Evolutionary conservation across 2,329 filamentous ascomycete species (phyloP).

Genomic region (Fusarium bactridioides): DNA sequence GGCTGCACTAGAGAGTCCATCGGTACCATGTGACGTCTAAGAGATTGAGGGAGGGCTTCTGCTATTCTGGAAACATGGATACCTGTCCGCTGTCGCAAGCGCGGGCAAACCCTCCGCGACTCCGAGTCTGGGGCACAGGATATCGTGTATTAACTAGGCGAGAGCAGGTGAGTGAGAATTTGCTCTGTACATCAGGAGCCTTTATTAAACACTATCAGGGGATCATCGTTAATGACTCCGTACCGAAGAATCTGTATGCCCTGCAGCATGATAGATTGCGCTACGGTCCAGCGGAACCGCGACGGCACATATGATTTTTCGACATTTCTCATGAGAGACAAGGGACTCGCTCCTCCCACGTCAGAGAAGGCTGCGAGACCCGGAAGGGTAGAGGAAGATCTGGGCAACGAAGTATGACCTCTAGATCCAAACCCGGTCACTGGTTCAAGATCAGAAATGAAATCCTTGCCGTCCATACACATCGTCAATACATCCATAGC

Average conservation of each 20-base stretch:
- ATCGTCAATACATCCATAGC: not conserved
- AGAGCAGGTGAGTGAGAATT: slow-evolving; percentile 10
- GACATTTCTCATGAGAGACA: slow-evolving; percentile 4
- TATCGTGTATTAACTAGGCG: slow-evolving; percentile 1
- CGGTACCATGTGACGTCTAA: slow-evolving; percentile 26
- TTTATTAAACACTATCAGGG: not conserved
- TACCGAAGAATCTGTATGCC: not conserved
- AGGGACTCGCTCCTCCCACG: slow-evolving; percentile 7
- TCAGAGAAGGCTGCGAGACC: slow-evolving; percentile 15
- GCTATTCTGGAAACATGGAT: slow-evolving; percentile 32
- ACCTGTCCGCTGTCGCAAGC: slow-evolving; percentile 9
- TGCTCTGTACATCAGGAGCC: not conserved
- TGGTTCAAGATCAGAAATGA: not conserved
- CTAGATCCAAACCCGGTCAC: not conserved
- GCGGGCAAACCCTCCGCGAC: slow-evolving; percentile 24
- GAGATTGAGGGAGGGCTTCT: slow-evolving; percentile 12
- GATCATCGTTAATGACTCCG: not conserved
- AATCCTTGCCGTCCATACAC: not conserved
- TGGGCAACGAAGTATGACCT: slow-evolving; percentile 8
- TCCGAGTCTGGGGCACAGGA: slow-evolving; percentile 29
- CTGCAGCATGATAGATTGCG: slow-evolving; percentile 17
- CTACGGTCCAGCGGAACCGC: slow-evolving; percentile 42
- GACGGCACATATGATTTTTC: slow-evolving; percentile 17
- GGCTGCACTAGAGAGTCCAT: slow-evolving; percentile 20
- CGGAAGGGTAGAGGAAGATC: slow-evolving; percentile 8